Conservation (phyloP, 2,329 filamentous ascomycete species). For the Ophiostoma himal-ulmi region DNA sequence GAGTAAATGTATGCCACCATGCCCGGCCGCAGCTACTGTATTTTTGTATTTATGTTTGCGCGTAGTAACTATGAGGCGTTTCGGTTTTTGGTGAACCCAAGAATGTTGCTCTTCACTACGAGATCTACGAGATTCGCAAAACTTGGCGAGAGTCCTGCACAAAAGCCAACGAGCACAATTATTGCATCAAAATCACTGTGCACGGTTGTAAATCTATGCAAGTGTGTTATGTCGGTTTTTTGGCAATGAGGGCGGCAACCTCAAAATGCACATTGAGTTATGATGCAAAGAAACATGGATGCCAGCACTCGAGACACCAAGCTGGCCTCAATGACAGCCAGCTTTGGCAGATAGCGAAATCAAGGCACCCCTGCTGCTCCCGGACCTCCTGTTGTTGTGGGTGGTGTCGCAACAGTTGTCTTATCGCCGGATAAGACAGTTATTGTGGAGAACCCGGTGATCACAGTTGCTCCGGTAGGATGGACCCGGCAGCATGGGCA, state of each 20-base stretch:
- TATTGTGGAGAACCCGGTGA: not conserved
- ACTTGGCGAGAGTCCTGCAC: too few relatives aligned
- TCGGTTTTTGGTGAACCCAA: too few relatives aligned
- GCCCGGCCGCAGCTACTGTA: not conserved
- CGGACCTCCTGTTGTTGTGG: not conserved
- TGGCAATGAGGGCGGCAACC: too few relatives aligned
- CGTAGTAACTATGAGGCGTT: not conserved
- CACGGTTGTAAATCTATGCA: too few relatives aligned
- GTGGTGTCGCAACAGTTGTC: not conserved
- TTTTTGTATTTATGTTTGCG: not conserved
- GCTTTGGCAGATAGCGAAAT: not conserved
- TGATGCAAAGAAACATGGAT: not conserved
- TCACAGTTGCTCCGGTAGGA: not conserved
- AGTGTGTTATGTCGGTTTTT: too few relatives aligned
- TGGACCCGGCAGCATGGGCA: not conserved
- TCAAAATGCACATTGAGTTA: too few relatives aligned
- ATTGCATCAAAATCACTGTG: too few relatives aligned
- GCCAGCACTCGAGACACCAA: not conserved
- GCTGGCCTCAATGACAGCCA: not conserved
- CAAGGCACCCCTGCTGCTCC: not conserved
- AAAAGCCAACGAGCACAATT: too few relatives aligned
- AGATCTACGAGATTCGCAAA: too few relatives aligned
- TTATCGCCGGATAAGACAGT: not conserved
- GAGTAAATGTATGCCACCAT: slow-evolving; percentile 35
- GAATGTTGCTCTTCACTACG: too few relatives aligned